Conservation (phyloP, 1,139 yeast genomes). For the Scheffersomyces insectosa region DNA sequence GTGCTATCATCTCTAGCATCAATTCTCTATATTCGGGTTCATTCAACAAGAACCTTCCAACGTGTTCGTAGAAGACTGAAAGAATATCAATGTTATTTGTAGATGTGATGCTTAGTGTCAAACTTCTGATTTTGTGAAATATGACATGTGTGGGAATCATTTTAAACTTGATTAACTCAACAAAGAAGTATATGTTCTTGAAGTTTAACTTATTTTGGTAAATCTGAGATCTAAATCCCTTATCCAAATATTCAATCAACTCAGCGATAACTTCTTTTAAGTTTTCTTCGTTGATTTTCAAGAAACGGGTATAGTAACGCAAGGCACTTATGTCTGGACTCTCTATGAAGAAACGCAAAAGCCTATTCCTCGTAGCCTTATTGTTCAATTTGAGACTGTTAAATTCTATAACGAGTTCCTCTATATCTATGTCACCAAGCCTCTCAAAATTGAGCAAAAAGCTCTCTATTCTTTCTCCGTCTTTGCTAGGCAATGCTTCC, state of each 20-base stretch:
- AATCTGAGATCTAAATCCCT: constrained; percentile 60
- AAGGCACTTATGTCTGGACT: constrained; percentile 46
- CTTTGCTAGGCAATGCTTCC: constrained; percentile 18
- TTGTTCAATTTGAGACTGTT: constrained; percentile 57
- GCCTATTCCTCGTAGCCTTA: constrained; percentile 69
- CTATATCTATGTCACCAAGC: constrained; percentile 51
- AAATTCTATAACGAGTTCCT: constrained; percentile 57
- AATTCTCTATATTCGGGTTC: constrained; percentile 60
- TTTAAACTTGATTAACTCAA: constrained; percentile 77
- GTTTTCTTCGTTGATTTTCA: constrained; percentile 55
- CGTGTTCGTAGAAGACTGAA: constrained; percentile 64
- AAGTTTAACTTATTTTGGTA: constrained; percentile 53
- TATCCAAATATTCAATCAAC: constrained; percentile 56
- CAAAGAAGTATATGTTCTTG: constrained; percentile 60
- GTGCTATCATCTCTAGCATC: constrained; percentile 63
- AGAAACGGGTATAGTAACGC: constrained; percentile 61
- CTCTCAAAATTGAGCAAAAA: constrained; percentile 49
- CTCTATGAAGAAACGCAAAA: constrained; percentile 56
- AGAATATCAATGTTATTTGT: constrained; percentile 66
- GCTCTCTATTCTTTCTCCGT: constrained; percentile 47
- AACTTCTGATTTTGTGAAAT: constrained; percentile 66
- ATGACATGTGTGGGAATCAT: constrained; percentile 70
- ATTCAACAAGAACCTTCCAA: constrained; percentile 63
- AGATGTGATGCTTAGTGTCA: constrained; percentile 53
- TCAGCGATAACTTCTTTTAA: constrained; percentile 58